Evolutionary conservation across 805 yeast genomes (phyloP).

Genomic region (Komagataella kurtzmanii): DNA sequence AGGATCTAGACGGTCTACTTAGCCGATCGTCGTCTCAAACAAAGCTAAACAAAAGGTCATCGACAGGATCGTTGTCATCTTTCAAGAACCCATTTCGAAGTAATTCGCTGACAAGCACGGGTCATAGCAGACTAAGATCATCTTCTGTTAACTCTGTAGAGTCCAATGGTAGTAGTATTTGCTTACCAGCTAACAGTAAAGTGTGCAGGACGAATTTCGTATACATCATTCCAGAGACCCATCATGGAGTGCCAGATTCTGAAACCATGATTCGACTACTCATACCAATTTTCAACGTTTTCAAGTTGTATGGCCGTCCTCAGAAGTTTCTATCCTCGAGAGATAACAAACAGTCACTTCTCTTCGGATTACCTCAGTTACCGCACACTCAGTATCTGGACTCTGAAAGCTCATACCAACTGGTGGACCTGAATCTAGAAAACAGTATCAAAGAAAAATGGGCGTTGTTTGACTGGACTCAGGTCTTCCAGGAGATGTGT

Average conservation of each 20-base stretch:
- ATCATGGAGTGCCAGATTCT: conserved; percentile 56
- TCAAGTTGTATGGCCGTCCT: conserved; percentile 67
- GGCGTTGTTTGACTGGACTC: conserved; percentile 19
- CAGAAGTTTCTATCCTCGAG: conserved; percentile 44
- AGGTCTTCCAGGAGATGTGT: conserved; percentile 22
- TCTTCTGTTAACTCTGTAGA: conserved; percentile 2
- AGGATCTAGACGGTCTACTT: conserved; percentile 9
- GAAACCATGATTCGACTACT: conserved; percentile 64
- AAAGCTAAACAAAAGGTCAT: conserved; percentile 12
- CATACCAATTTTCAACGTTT: conserved; percentile 58
- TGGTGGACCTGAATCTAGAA: conserved; percentile 16
- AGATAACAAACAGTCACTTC: conserved; percentile 35
- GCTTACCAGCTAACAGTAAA: conserved; percentile 8
- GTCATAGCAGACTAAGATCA: background rate
- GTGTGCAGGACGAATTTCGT: conserved; percentile 9
- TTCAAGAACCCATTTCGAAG: conserved; percentile 1
- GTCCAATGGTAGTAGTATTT: background rate
- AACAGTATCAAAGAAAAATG: conserved; percentile 19
- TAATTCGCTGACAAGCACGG: background rate
- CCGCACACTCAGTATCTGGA: conserved; percentile 53
- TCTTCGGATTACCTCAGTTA: conserved; percentile 63
- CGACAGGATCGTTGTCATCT: conserved; percentile 14
- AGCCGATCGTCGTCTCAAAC: conserved; percentile 12
- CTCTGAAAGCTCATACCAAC: conserved; percentile 14
- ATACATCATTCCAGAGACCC: conserved; percentile 48